Base-by-base conservation (phyloP, 345 rosid genomes). In the Citrus mangshanensis region DNA sequence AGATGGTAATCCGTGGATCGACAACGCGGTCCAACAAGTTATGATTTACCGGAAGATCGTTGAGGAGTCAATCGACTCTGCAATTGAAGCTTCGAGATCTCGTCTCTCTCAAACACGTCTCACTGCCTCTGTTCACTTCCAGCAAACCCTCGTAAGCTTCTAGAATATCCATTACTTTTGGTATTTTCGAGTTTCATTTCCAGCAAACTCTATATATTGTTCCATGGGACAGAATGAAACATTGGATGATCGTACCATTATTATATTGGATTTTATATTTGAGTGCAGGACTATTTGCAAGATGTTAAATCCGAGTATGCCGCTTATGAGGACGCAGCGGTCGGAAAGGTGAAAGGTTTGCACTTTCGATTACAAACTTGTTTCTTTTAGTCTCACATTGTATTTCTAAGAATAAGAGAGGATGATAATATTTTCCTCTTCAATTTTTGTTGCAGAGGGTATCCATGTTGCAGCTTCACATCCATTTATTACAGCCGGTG, bases 301-400 rank as follows among this genome's bases (percentile, higher is more conserved):
- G 91, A 91, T 54, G 78, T 86, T 16, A 91, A 80, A 80, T 87
- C 91, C n/a, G 85, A 88, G 85, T 84, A 89, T 73, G 82, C 34
- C 60, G 89, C 79, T 68, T 89, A 93, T 27, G 98, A 91, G 81
- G 83, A 81, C 40, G 77, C 86, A 77, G 72, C 84, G 22, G 87
- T 95, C 40, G 89, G 87, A 73, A 92, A 86, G 80, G 76, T 90
- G 68, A 93, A 91, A 90, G 98, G 98, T 93, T 30, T 37, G 60
- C 69, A 58, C 18, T 78, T 35, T n/a, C 35, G 37, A 1, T 24
- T 32, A 63, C 56, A 21, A 54, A 62, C 32, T 46, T 18, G 7
- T 24, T 62, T 62, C 18, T 30, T 75, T 24, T 9, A 69, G 61
- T 42, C 59, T 66, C 19, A 10, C 62, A 34, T 64, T 38, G 55